Conservation (phyloP, 352 stramenopile genomes). For the Lagenidium sp. region DNA sequence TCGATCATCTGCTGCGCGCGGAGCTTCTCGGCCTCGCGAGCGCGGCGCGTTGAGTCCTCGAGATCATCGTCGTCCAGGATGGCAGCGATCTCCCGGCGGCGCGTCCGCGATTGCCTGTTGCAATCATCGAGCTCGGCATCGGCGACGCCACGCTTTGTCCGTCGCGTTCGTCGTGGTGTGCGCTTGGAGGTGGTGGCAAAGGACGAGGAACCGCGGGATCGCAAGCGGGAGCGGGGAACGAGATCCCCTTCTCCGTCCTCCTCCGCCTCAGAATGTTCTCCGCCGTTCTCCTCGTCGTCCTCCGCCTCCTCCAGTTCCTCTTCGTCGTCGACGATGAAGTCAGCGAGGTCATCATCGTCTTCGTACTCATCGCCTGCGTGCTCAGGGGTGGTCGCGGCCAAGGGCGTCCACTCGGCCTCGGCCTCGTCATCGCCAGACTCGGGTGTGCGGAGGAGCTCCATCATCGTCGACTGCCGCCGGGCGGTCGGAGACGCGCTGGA, state of each 20-base stretch:
- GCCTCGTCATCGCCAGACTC: conserved; percentile 11
- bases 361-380: conserved; percentile 8
- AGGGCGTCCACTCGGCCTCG: conserved; percentile 31
- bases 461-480: not conserved
- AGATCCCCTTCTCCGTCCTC: conserved; percentile 6
- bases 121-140: conserved; percentile 1
- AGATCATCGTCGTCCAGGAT: conserved; percentile 64
- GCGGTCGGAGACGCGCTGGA: no score
- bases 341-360: conserved; percentile 5
- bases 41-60: conserved; percentile 44
- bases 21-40: conserved; percentile 51
- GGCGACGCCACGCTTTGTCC: not conserved
- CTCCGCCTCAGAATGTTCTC: conserved; percentile 9
- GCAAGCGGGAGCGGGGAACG: not conserved
- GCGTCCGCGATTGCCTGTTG: conserved; percentile 23
- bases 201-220: conserved; percentile 2
- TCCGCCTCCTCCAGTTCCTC: conserved; percentile 6
- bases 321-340: conserved; percentile 15
- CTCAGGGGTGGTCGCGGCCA: not conserved
- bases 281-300: conserved; percentile 8
- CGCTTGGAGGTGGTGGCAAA: not conserved
- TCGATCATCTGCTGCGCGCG: conserved; percentile 26
- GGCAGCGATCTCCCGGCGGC: conserved; percentile 51
- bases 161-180: not conserved
- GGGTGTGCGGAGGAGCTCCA: not conserved